Evolutionary conservation across 2,329 filamentous ascomycete species (phyloP).

Genomic region (Apiospora arundinis): DNA sequence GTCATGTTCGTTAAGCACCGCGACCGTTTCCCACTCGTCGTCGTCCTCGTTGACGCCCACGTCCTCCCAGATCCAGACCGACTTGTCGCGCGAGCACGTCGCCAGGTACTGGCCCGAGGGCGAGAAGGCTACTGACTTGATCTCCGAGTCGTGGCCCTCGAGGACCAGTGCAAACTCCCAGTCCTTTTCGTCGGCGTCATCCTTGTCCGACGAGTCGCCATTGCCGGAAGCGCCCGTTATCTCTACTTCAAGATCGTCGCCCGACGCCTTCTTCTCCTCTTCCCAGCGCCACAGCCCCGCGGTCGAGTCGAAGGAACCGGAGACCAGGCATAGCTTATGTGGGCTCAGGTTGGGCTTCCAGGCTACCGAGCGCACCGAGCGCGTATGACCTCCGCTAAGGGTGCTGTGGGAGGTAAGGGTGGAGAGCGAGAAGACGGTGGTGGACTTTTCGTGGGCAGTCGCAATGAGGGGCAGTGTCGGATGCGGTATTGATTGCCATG

Average conservation of each 20-base stretch:
- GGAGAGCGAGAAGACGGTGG: constrained; percentile 86
- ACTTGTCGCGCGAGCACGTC: constrained; percentile 91
- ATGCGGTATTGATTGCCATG: constrained; percentile 87
- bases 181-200: constrained; percentile 75
- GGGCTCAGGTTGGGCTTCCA: constrained; percentile 80
- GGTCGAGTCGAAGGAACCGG: constrained; percentile 91
- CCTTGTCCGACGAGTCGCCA: constrained; percentile 47
- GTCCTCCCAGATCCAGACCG: constrained; percentile 99
- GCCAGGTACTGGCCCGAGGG: constrained; percentile 81
- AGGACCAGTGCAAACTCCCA: constrained; percentile 93
- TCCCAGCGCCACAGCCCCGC: constrained; percentile 83
- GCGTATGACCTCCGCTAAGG: constrained; percentile 86
- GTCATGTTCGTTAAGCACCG: constrained; percentile 91
- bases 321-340: constrained; percentile 79
- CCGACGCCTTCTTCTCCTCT: constrained; percentile 45
- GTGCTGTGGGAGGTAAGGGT: constrained; percentile 80
- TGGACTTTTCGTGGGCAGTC: constrained; percentile 85
- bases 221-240: constrained; percentile 37
- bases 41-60: constrained; percentile 75
- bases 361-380: constrained; percentile 82
- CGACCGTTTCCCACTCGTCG: constrained; percentile 96
- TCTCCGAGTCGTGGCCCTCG: constrained; percentile 94
- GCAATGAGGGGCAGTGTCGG: constrained; percentile 87
- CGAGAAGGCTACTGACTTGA: constrained; percentile 80
- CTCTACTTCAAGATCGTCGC: constrained; percentile 49